These are phyloP conservation scores for Escovopsis sp. DNA, from an alignment of 2,329 filamentous ascomycete species.

Conservation along the genomic window DNA sequence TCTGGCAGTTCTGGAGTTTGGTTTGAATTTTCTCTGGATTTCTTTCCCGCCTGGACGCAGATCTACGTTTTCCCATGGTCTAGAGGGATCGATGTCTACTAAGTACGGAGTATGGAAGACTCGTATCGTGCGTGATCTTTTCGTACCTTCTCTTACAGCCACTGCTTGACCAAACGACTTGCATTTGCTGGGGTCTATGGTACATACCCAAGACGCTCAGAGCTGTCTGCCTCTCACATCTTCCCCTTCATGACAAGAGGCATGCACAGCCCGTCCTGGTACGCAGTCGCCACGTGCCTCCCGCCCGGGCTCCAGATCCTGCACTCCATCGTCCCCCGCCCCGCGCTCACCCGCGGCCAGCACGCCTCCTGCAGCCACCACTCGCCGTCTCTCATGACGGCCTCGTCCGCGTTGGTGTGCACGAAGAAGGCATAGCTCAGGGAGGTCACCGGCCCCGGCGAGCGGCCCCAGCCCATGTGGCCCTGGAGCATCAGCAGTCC, in stretches of 20 bases:
- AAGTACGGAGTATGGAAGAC: too few relatives aligned
- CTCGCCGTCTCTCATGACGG: conserved; percentile 29
- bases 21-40: too few relatives aligned
- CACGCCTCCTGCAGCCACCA: conserved; percentile 42
- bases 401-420: conserved; percentile 33
- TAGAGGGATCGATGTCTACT: too few relatives aligned
- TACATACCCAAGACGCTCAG: too few relatives aligned
- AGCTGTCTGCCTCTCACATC: too few relatives aligned
- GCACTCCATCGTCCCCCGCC: conserved; percentile 31
- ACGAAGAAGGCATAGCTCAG: conserved; percentile 38
- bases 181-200: too few relatives aligned
- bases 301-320: conserved; percentile 40
- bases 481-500: conserved; percentile 36
- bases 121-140: too few relatives aligned
- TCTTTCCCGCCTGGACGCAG: too few relatives aligned
- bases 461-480: conserved; percentile 30
- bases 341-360: conserved; percentile 32
- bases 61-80: too few relatives aligned
- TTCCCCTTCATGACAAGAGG: conserved; percentile 12
- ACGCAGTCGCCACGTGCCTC: conserved; percentile 38
- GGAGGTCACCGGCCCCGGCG: conserved; percentile 27
- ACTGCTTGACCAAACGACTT: too few relatives aligned
- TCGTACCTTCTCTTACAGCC: too few relatives aligned
- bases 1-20: too few relatives aligned
- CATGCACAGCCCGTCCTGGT: conserved; percentile 35